Evolutionary conservation across 139 green algal genomes (phyloP), one percentile per base, ranked within the genome.

Genomic region (Chlamydomonas sphaeroides): DNA sequence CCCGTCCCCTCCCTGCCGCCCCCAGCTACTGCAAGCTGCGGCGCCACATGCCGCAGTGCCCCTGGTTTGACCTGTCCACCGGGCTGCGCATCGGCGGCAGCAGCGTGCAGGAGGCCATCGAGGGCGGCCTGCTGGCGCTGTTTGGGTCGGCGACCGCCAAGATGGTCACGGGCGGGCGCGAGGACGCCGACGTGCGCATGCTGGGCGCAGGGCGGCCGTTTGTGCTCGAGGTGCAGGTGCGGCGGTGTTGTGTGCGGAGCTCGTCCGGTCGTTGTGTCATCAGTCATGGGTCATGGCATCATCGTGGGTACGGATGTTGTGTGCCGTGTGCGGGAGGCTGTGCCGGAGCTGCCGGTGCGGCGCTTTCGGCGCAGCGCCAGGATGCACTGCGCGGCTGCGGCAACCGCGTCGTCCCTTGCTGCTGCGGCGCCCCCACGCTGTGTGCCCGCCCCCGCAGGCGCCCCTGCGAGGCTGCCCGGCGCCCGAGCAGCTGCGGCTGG

Each of bases 141-240:
- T 84, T 90, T 39, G 62, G 65, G 25, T 41, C 21, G n/a, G n/a
- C 7, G 6, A 35, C n/a, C 33, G 74, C 59, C 10, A 80, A 80
- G 57, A 80, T 80, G 74, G 48, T 80, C 23, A 80, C 74, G 30
- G 86, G 92, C 71, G 95, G 95, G 6, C 84, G 95, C 14, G 95
- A 98, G 87, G 95, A 98, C 87, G 88, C 94, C 15, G 95, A 98
- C 74, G 95, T 98, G 51, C 92, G 94, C 69, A 98, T 98, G 95
- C 89, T 98, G 75, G 95, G 95, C 33, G 70, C 68, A 0, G 95
- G 95, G 0, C 87, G 95, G 25, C 95, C 95, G 0, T 98, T 98
- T 86, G 86, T 95, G 21, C 56, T 97, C 48, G 91, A 97, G 84
- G 68, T 97, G 18, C 53, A 83, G 57, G 74, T 80, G 61, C 0